Evolutionary conservation across 1,284 basidiomycete species (phyloP), one percentile per base, ranked within the genome.

Genomic region (Schizopora paradoxa): DNA sequence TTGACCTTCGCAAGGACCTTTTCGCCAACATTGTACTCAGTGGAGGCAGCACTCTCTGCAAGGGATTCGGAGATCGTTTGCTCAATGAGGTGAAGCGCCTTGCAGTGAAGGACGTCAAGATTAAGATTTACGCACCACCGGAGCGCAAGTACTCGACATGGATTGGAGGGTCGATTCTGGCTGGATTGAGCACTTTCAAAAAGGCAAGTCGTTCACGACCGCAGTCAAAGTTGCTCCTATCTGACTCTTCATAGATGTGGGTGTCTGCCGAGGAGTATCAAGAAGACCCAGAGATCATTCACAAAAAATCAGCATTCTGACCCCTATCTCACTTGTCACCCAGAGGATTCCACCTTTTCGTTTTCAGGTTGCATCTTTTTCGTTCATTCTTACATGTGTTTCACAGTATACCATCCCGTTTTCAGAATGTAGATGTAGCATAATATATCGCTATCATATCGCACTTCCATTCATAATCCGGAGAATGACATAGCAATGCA

Each of bases 61-160:
- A 81, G 94, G 92, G 93, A 6, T 99, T 97, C 63, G 96, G 96
- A 45, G 96, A 99, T 68, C 80, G 96, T 41, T 72, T 99, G 50
- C 71, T 99, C 48, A 89, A 90, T 58, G 96, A 99, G 68, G 87
- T 96, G 43, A 98, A 98, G 74, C 93, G 90, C 68, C 72, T 97
- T 37, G 91, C 93, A n/a, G 66, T 98, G 55, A 93, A 96, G 60
- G 96, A 99, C 57, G 82, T 95, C 61, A 98, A 98, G 74, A 93
- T 99, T 68, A 97, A 97, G 73, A 99, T 99, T 59, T 97, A 92
- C 58, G 96, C 96, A 10, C 96, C 96, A 23, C 96, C 96, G n/a
- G 96, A 99, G 67, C 84, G 96, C 53, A 99, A 99, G 70, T 99
- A 99, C 67, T 94, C 93, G 14, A 99, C 95, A 19, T 99, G 96